Base-by-base conservation (phyloP, 139 green algal species). In the Limnomonas spitsbergensis region DNA sequence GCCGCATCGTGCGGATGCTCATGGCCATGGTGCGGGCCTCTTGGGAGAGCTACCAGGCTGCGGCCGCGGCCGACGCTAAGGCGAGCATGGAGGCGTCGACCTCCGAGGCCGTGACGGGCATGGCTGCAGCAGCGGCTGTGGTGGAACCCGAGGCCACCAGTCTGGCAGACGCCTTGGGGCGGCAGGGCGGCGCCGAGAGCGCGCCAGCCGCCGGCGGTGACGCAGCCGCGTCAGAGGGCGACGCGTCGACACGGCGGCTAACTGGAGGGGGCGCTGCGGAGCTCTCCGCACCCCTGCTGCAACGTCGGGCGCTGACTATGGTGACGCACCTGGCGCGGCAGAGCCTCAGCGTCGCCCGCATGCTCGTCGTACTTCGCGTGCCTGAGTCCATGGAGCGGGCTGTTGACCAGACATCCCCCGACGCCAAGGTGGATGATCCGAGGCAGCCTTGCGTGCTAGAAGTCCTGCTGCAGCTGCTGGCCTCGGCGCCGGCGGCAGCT, bases 1-100 rank as follows among this genome's bases (percentile, higher is more conserved):
- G 85, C 38, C 69, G 81, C 37, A 82, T 97, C 81, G 82, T 97
- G 53, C 73, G 69, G 35, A 88, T 94, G 74, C 83, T 97, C 78
- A 81, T 91, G 53, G 68, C 47, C 34, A 67, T 83, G 67, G 69
- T 90, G 72, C 74, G 86, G 0, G 14, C 47, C 47, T 61, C 47
- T 61, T 61, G 47, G 47, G 14, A 61, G 47, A 61, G 47, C 47
- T 20, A 61, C 20, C 47, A 29, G 14, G 47, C 14, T 14, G 39
- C 35, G 29, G 40, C 29, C 24, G 39, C 39, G 26, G 61, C 35
- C 29, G 35, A 3, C 3, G 54, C 66, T 66, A 54, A 34, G 24
- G 75, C 47, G 42, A 53, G 78, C 0, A 73, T 71, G 4, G 40
- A 47, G 66, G 31, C 26, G 31, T 52, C 53, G 47, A 75, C 31